A percentile compares a stretch with the other conserved stretches of the same genome.
phyloP scores from a whole-genome alignment of 495 filamentous ascomycete species.

The Penicillium parvum region DNA sequence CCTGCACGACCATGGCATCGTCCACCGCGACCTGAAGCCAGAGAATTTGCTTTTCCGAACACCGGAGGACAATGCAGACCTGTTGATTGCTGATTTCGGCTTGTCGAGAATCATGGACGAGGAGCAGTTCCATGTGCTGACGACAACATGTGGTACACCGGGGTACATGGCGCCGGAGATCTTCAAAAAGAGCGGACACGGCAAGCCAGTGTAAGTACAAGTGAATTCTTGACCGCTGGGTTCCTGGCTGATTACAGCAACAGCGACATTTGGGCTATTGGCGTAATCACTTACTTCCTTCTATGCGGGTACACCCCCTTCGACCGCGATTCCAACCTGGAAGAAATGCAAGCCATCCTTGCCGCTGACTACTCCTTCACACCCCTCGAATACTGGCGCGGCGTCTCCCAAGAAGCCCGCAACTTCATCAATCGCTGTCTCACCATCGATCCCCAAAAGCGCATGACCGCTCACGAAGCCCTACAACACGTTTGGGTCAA shows the following conservation, averaged over 20 bases:
- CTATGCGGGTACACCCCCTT: conserved; percentile 98
- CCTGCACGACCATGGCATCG: conserved; percentile 96
- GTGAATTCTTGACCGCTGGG: too few relatives aligned
- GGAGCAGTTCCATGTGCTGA: conserved; percentile 96
- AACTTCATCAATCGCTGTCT: conserved; percentile 87
- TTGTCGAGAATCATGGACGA: conserved; percentile 97
- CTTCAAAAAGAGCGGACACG: conserved; percentile 74
- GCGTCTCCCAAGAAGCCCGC: conserved; percentile 78
- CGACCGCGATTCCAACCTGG: conserved; percentile 92
- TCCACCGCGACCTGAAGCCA: conserved; percentile 75
- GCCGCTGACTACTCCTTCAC: conserved; percentile 94
- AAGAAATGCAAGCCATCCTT: conserved; percentile 99
- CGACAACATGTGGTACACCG: conserved; percentile 94
- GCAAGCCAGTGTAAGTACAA: conserved; percentile 66
- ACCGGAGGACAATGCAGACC: conserved; percentile 53
- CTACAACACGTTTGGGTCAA: conserved; percentile 85
- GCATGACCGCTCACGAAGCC: conserved; percentile 94
- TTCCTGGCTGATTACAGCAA: too few relatives aligned
- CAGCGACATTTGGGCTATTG: conserved; percentile 76
- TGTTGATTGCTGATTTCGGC: conserved; percentile 97
- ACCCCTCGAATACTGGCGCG: conserved; percentile 95
- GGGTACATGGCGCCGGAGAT: conserved; percentile 93
- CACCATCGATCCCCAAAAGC: conserved; percentile 77
- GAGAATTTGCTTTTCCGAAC: conserved; percentile 54
- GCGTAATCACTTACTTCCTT: conserved; percentile 90